These are phyloP conservation scores for Colletotrichum melonis DNA, from an alignment of 2,329 filamentous ascomycete species.

Conservation along the genomic window DNA sequence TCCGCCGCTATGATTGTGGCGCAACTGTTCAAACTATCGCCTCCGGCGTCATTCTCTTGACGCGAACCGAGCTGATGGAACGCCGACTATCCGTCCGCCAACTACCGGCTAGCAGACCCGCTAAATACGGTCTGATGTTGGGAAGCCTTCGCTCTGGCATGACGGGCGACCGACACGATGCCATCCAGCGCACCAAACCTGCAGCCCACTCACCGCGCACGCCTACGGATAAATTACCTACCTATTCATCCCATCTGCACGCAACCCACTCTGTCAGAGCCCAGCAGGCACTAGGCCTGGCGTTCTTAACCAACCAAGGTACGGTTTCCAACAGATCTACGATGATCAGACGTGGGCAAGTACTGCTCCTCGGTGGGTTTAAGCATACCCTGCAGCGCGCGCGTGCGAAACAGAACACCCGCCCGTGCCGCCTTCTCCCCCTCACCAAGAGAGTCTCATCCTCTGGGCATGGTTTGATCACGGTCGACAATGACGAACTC, in stretches of 20 bases:
- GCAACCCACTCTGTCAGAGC: constrained; percentile 2
- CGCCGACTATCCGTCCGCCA: constrained; percentile 30
- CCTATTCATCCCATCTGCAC: constrained; percentile 22
- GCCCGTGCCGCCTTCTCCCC: constrained; percentile 17
- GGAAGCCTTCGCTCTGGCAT: constrained; percentile 4
- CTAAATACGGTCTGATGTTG: constrained; percentile 1
- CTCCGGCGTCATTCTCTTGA: constrained; percentile 22
- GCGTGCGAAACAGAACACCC: constrained; percentile 25
- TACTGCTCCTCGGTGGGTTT: background rate
- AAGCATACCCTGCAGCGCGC: constrained; percentile 4
- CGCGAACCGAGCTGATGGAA: constrained; percentile 34
- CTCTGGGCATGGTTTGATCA: background rate
- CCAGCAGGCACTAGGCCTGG: constrained; percentile 7
- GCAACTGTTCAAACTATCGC: constrained; percentile 8
- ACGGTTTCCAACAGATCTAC: constrained; percentile 18
- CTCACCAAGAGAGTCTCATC: constrained; percentile 1
- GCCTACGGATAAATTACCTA: no score
- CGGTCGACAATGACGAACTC: background rate
- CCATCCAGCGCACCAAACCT: background rate
- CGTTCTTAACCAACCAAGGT: constrained; percentile 1
- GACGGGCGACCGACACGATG: constrained; percentile 2
- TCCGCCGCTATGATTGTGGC: constrained; percentile 21
- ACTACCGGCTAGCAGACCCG: constrained; percentile 24
- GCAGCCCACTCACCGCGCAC: background rate
- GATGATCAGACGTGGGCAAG: constrained; percentile 13